These are phyloP conservation scores for Tylopilus sp. DNA, from an alignment of 768 basidiomycete genomes.

Conservation along the genomic window DNA sequence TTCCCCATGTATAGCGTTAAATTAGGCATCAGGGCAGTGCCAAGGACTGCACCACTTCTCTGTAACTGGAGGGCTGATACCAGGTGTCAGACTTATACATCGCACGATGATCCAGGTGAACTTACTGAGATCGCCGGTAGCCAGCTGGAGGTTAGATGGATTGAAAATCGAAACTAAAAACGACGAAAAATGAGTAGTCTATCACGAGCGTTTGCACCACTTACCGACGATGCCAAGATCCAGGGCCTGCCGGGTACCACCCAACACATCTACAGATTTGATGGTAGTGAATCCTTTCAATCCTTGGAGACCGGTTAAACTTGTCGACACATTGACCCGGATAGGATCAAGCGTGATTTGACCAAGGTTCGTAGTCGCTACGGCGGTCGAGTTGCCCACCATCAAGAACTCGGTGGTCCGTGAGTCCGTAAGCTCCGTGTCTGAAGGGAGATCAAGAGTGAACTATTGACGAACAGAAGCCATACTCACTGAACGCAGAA, in stretches of 20 bases:
- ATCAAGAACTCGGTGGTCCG: conserved; percentile 51
- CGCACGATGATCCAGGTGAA: conserved; percentile 1
- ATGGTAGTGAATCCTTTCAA: conserved; percentile 55
- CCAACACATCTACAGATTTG: conserved; percentile 58
- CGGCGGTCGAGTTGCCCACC: conserved; percentile 54
- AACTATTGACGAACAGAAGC: not conserved
- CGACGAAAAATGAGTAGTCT: not conserved
- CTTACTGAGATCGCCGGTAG: conserved; percentile 62
- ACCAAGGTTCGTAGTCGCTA: conserved; percentile 61
- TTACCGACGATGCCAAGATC: conserved; percentile 56
- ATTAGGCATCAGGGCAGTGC: conserved; percentile 60
- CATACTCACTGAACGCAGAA: conserved; percentile 53
- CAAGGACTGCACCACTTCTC: conserved; percentile 49
- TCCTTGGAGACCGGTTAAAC: conserved; percentile 57
- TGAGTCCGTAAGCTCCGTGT: conserved; percentile 52
- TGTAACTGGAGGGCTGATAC: conserved; percentile 52
- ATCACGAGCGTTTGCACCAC: conserved; percentile 1
- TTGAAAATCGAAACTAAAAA: conserved; percentile 56
- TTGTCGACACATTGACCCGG: conserved; percentile 65
- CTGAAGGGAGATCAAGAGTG: conserved; percentile 20
- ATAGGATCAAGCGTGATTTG: conserved; percentile 68
- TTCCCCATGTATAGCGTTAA: conserved; percentile 57
- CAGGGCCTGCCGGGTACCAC: conserved; percentile 58
- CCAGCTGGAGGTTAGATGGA: conserved; percentile 62
- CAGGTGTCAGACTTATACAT: not conserved